phyloP scores from a whole-genome alignment of 2,329 filamentous ascomycete species.

The Pyricularia sp. region DNA sequence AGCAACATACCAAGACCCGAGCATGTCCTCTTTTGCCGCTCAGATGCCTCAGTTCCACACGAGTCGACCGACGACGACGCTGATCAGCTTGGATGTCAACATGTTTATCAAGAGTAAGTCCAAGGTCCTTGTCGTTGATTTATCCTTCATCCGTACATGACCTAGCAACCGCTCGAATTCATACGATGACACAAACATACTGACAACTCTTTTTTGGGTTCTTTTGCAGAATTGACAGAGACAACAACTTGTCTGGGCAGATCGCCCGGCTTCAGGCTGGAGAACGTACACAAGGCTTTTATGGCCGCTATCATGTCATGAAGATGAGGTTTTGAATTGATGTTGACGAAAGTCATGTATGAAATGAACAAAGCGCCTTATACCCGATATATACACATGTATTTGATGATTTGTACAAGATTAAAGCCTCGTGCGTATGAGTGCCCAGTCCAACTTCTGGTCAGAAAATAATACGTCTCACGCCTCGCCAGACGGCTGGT shows the following conservation, averaged over 20 bases:
- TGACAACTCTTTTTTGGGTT: not conserved
- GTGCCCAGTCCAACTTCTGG: not conserved
- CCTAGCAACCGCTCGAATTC: not conserved
- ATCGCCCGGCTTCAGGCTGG: slow-evolving; percentile 19
- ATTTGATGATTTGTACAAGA: not conserved
- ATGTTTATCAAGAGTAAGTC: slow-evolving; percentile 17
- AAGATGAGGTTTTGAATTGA: not conserved
- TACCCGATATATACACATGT: slow-evolving; percentile 1
- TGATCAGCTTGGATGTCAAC: slow-evolving; percentile 17
- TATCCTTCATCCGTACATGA: not conserved
- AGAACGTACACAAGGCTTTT: slow-evolving; percentile 19
- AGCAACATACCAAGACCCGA: not conserved
- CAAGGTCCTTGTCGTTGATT: not conserved
- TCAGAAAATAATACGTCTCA: no score
- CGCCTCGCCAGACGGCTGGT: no score
- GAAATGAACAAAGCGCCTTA: not conserved
- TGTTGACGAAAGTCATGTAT: not conserved
- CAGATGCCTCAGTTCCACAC: not conserved
- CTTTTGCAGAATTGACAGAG: slow-evolving; percentile 18
- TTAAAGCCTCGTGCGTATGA: not conserved
- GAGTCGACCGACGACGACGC: slow-evolving; percentile 4
- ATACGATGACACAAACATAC: not conserved
- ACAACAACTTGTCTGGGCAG: slow-evolving; percentile 20
- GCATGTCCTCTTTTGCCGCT: not conserved
- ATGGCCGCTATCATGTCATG: slow-evolving; percentile 8